phyloP scores from a whole-genome alignment of 2,329 filamentous ascomycete species.

The Xylariaceae sp. region DNA sequence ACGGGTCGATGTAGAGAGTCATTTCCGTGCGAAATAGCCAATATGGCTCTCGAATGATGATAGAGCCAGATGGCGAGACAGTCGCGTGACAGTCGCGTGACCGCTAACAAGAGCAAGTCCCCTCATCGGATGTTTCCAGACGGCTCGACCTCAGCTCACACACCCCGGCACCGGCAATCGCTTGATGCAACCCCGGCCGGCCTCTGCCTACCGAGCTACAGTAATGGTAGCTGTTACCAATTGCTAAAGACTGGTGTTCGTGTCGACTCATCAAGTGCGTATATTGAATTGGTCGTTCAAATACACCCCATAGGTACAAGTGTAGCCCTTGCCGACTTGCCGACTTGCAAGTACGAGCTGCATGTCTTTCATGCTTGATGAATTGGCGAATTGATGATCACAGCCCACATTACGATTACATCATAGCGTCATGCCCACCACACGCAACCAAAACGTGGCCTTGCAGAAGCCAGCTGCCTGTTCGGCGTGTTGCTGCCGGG shows the following conservation, averaged over 20 bases:
- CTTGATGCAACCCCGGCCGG: neutral
- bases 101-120: neutral
- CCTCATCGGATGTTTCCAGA: neutral
- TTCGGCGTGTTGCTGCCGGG: too few species aligned
- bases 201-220: too few species aligned
- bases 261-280: too few species aligned
- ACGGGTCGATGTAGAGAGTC: neutral
- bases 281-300: too few species aligned
- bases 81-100: slow-evolving; percentile 18
- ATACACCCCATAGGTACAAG: neutral
- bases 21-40: neutral
- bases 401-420: neutral
- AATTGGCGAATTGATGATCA: neutral
- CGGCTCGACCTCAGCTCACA: neutral
- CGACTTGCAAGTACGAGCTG: neutral
- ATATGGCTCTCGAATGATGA: slow-evolving; percentile 7
- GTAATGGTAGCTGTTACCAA: too few species aligned
- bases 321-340: neutral
- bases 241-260: too few species aligned
- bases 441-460: too few species aligned
- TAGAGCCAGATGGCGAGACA: slow-evolving; percentile 16
- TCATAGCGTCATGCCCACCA: neutral
- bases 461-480: too few species aligned
- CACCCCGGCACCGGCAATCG: neutral
- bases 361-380: too few species aligned